These are phyloP conservation scores for Dictyostelium capitatum DNA, from an alignment of 78 protist species.

Conservation along the genomic window DNA sequence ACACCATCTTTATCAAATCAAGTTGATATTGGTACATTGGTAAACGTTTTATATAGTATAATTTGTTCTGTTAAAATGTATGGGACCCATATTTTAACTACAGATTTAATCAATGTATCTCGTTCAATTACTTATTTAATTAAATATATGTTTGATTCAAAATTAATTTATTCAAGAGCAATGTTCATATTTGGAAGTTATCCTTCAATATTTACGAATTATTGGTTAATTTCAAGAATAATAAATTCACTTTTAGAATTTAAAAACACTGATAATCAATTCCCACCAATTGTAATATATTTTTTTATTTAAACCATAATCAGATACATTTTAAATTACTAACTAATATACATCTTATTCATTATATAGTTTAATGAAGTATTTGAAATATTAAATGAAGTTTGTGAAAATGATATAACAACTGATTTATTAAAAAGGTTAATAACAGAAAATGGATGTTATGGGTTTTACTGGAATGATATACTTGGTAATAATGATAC, in stretches of 20 bases:
- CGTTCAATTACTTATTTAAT: background rate
- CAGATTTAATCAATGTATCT: background rate
- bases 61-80: background rate
- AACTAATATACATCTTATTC: background rate
- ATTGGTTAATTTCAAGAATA: constrained; percentile 49
- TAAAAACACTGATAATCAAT: background rate
- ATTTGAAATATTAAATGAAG: background rate
- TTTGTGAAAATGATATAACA: background rate
- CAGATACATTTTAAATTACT: no score
- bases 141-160: constrained; percentile 2
- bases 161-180: background rate
- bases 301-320: no score
- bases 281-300: background rate
- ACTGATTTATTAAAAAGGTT: background rate
- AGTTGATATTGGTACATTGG: constrained; percentile 3
- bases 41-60: constrained; percentile 32
- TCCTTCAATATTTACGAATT: constrained; percentile 17
- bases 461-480: constrained; percentile 25
- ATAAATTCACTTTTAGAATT: background rate
- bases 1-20: constrained; percentile 13
- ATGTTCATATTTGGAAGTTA: constrained; percentile 9
- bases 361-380: background rate
- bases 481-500: constrained; percentile 44
- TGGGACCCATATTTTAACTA: background rate
- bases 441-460: background rate